Evolutionary conservation across 2,329 filamentous ascomycete species (phyloP), one percentile per base, ranked within the genome.

Genomic region (Dactylonectria estremocensis): DNA sequence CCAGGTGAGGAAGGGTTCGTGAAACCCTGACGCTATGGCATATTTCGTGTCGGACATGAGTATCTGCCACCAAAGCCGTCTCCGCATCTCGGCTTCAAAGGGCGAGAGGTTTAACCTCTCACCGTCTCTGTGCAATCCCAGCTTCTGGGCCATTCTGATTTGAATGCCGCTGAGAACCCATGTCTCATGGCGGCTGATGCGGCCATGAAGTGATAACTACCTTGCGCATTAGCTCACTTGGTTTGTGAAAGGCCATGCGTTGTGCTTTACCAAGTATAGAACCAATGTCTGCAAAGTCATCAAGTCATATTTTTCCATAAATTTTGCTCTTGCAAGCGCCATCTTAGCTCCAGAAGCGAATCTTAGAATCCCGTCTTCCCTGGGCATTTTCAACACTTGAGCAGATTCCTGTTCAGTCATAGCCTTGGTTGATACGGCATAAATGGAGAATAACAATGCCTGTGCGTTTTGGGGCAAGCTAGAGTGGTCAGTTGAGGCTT

Each of bases 41-140:
- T 61, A 49, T 35, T 66, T 61, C 1, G 63, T 66, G 50, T 66
- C 63, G 35, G 57, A 49, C 56, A 66, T 61, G 57, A 66, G 54
- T 28, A 66, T 66, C 16, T 66, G 63, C 63, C 63, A 66, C 63
- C 63, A 66, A n/a, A 66, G 43, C 1, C 63, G 56, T 22, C 63
- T 20, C 9, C 63, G 57, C 63, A 66, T 66, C 50, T 66, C 63
- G 2, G 63, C 58, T 22, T 66, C 63, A 22, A 66, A 66, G 2
- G 63, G 63, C 5, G 43, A 45, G 33, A 66, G 46, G 8, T 56
- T 35, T 2, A 66, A 43, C 9, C 45, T 9, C 11, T 66, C 63
- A 20, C 63, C 63, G 20, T 66, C 63, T 2, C 55, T 57, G n/a
- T 66, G 63, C 14, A 66, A 16, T 18, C 63, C 63, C 7, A 56